Evolutionary conservation across 140 eudicot genomes (phyloP), one percentile per base, ranked within the genome.

Genomic region (Senecio squalidus): DNA sequence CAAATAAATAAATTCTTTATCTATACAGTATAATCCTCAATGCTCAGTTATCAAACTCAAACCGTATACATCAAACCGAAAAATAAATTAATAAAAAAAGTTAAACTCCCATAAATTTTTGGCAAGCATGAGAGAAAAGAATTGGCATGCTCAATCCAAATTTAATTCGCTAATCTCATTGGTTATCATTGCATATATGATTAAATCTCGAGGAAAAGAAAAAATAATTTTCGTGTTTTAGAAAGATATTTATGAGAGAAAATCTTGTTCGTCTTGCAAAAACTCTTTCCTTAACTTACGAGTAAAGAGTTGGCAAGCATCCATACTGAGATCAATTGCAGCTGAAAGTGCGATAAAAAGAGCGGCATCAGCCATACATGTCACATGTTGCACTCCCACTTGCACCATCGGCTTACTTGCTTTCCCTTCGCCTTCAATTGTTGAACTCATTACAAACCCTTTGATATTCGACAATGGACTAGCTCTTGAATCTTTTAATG

Each of bases 321-420:
- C 98, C 92, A 91, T 86, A 61, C 98, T 86, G 1, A 91, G 92
- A 71, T 91, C 95, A 4, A 86, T 76, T 17, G 98, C 98, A 47
- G 98, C 98, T 2, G 96, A 79, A 28, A 91, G 88, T 5, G 96
- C 96, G 4, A 91, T 69, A 55, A 91, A 91, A 3, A 86, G 64
- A 2, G 98, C 98, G 44, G 96, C 98, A 62, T 86, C 96, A 3
- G 86, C 92, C 89, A 83, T 89, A 67, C 97, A 89, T 2, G 92
- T 81, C 20, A 91, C 96, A 43, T 91, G 98, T 58, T 73, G 74
- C 78, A 81, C 88, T 1, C 91, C 91, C 3, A 91, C 96, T 59
- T 83, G 83, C 5, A 91, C 94, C 67, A 69, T 60, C 0, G 98
- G 98, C 66, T 75, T 81, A 48, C 96, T 91, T 54, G 62, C 53